Percentiles rank a stretch among this genome's conserved stretches.
phyloP scores from a whole-genome alignment of 768 basidiomycete species.

The Erythrobasidium yunnanense region DNA sequence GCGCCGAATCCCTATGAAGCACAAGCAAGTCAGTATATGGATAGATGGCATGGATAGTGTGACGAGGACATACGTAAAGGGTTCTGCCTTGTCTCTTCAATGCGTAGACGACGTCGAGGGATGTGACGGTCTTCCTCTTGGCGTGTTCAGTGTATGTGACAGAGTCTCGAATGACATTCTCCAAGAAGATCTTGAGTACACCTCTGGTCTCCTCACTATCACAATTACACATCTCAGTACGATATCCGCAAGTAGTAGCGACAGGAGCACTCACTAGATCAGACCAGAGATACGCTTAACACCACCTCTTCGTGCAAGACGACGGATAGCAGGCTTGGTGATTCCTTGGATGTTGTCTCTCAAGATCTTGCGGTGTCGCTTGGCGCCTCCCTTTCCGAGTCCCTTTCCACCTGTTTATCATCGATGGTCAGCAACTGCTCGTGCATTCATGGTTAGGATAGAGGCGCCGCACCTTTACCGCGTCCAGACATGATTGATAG shows the following conservation, averaged over 20 bases:
- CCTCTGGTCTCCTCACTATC: conserved; percentile 50
- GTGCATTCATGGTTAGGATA: no score
- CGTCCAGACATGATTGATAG: conserved; percentile 76
- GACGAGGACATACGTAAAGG: conserved; percentile 48
- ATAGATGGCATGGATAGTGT: not conserved
- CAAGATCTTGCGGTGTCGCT: conserved; percentile 70
- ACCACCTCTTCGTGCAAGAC: conserved; percentile 93
- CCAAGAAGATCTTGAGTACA: conserved; percentile 49
- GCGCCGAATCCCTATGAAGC: conserved; percentile 13
- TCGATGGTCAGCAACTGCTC: no score
- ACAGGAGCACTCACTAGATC: no score
- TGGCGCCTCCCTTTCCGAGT: conserved; percentile 46
- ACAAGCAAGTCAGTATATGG: not conserved
- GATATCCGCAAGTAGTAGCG: no score
- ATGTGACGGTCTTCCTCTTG: conserved; percentile 48
- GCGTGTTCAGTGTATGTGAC: conserved; percentile 40
- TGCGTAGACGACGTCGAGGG: conserved; percentile 56
- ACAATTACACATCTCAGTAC: no score
- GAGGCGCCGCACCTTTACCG: no score
- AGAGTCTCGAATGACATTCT: conserved; percentile 43
- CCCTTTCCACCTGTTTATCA: conserved; percentile 50
- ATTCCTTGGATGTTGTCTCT: conserved; percentile 54
- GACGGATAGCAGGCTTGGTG: conserved; percentile 81
- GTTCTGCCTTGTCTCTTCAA: conserved; percentile 54
- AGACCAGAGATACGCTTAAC: conserved; percentile 70